Base-by-base conservation (phyloP, 345 rosid species). In the Microcos paniculata region DNA sequence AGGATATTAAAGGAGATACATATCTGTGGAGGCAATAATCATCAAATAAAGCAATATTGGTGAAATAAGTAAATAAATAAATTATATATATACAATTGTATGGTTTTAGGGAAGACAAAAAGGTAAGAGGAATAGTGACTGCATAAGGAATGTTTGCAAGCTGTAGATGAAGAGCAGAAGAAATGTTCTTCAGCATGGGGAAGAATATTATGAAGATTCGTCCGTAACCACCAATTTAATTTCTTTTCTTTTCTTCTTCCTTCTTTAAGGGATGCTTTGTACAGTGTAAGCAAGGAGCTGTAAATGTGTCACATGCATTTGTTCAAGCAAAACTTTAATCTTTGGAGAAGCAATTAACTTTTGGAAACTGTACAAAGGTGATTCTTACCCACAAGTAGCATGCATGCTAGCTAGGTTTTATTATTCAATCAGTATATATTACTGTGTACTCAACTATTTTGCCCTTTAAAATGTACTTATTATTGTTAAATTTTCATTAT, bases 161-260 rank as follows among this genome's bases (percentile, higher is more conserved):
- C 42, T n/a, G n/a, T 24, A 24, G 71, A 24, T 24, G 53, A 68
- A 28, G 42, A 68, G 16, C 30, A 31, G 61, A 43, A 23, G 57
- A 56, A 72, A 76, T 45, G 40, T 75, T 83, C 49, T 42, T 40
- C 55, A 16, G 26, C 52, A 40, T 55, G 64, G n/a, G n/a, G n/a
- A n/a, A n/a, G 46, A 51, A 31, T 28, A 49, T 26, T 31, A 8
- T 4, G 55, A 70, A 70, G 51, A 33, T 71, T 24, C 6, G 33
- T 18, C n/a, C 33, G 40, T 38, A 28, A 46, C 11, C 53, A 24
- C 11, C 9, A 31, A 15, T 19, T 26, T 13, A 13, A 23, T 15
- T 71, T 23, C 13, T 38, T 21, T 55, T 48, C 1, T 12, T 57
- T 10, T 71, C 55, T 9, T 33, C 23, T 19, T 62, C n/a, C 49